Percentiles rank a stretch among this genome's conserved stretches.
Evolutionary conservation across 2,329 filamentous ascomycete genomes (phyloP).

Genomic region (Trichocomaceae sp.): DNA sequence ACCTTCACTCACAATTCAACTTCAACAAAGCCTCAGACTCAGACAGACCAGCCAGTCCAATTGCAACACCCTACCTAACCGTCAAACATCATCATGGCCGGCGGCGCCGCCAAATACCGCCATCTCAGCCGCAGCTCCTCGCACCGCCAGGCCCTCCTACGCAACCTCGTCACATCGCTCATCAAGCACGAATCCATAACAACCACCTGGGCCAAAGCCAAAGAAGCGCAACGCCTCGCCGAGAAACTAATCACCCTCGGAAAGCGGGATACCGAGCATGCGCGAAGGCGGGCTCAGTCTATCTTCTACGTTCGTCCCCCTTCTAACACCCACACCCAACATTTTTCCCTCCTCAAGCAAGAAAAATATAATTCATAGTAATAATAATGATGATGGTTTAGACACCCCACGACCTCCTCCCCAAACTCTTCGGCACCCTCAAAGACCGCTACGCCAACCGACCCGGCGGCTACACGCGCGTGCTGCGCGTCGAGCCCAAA

Average conservation of each 20-base stretch:
- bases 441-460: slow-evolving; percentile 69
- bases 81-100: slow-evolving; percentile 64
- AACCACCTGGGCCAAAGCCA: slow-evolving; percentile 94
- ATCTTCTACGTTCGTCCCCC: slow-evolving; percentile 74
- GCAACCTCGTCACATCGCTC: slow-evolving; percentile 92
- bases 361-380: no score
- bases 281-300: slow-evolving; percentile 63
- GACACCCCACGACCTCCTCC: slow-evolving; percentile 48
- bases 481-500: slow-evolving; percentile 83
- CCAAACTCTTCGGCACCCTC: slow-evolving; percentile 82
- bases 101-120: slow-evolving; percentile 78
- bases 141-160: slow-evolving; percentile 84
- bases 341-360: no score
- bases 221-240: slow-evolving; percentile 87
- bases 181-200: slow-evolving; percentile 89
- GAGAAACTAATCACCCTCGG: slow-evolving; percentile 92
- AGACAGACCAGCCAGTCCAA: no score
- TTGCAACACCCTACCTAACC: no score
- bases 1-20: no score
- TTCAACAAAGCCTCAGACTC: no score
- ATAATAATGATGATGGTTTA: no score
- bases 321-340: no score
- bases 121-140: slow-evolving; percentile 79
- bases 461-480: slow-evolving; percentile 89
- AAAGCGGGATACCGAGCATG: slow-evolving; percentile 85